Conservation (phyloP, 2,329 filamentous ascomycete species). For the Ophioceras dolichostomum region DNA sequence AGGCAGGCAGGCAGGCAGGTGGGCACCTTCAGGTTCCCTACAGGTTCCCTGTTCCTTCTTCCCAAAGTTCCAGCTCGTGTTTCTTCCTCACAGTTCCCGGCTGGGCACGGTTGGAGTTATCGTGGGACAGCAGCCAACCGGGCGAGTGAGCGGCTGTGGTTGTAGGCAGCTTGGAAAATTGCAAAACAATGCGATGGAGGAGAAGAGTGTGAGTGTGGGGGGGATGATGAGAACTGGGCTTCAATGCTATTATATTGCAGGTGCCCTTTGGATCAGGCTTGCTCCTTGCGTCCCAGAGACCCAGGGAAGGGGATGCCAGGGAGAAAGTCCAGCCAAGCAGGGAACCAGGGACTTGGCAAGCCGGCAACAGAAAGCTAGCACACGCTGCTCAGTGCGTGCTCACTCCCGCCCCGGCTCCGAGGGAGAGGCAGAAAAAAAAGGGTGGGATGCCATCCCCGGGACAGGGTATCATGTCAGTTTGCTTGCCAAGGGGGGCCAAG, state of each 20-base stretch:
- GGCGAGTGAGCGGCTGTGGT: too few species aligned
- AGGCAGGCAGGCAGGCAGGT: too few species aligned
- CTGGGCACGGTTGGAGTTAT: not conserved
- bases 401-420: too few species aligned
- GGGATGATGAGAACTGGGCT: not conserved
- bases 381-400: too few species aligned
- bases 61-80: too few species aligned
- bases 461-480: not conserved
- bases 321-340: too few species aligned
- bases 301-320: too few species aligned
- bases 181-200: not conserved
- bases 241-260: conserved; percentile 1
- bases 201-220: not conserved
- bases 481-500: not conserved
- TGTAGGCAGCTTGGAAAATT: too few species aligned
- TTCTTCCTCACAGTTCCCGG: not conserved
- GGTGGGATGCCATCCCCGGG: not conserved
- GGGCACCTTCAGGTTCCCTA: not conserved
- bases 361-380: too few species aligned
- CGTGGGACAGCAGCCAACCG: not conserved
- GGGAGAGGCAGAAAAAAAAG: too few species aligned
- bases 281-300: not conserved
- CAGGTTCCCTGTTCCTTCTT: not conserved
- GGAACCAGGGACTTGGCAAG: not conserved
- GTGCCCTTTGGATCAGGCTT: not conserved